Percentiles rank a stretch among this genome's conserved stretches.
Evolutionary conservation across 2,329 filamentous ascomycete species (phyloP).

Genomic region (Monosporascus cannonballus): DNA sequence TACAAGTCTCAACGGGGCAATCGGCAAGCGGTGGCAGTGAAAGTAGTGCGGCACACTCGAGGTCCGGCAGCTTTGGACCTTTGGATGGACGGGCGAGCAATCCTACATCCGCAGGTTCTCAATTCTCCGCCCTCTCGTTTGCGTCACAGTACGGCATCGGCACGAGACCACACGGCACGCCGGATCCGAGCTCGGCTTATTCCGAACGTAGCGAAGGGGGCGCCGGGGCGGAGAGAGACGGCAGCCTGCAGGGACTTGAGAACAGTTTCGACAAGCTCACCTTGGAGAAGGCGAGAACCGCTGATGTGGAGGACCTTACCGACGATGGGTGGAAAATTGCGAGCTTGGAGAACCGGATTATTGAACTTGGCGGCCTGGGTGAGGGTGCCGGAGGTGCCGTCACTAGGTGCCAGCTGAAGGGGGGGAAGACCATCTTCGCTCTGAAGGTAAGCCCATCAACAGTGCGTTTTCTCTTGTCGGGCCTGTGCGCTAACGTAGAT

Average conservation of each 20-base stretch:
- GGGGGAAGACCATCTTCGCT: slow-evolving; percentile 90
- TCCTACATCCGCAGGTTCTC: slow-evolving; percentile 80
- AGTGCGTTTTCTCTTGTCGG: not conserved
- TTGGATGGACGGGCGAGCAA: slow-evolving; percentile 72
- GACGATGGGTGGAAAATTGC: slow-evolving; percentile 94
- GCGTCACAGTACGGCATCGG: slow-evolving; percentile 66
- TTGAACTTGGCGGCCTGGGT: slow-evolving; percentile 82
- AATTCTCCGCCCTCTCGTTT: slow-evolving; percentile 78
- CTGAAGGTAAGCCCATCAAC: slow-evolving; percentile 65
- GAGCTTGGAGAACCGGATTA: slow-evolving; percentile 79
- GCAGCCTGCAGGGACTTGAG: slow-evolving; percentile 70
- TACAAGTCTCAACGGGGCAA: slow-evolving; percentile 49
- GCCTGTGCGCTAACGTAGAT: slow-evolving; percentile 13
- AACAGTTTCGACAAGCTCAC: slow-evolving; percentile 70
- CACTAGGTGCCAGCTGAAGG: slow-evolving; percentile 81
- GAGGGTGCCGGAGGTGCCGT: slow-evolving; percentile 96
- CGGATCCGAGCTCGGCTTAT: slow-evolving; percentile 78
- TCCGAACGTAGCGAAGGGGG: slow-evolving; percentile 74
- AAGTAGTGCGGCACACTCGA: slow-evolving; percentile 70
- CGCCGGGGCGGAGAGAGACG: slow-evolving; percentile 73
- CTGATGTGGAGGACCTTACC: slow-evolving; percentile 92
- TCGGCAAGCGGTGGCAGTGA: slow-evolving; percentile 76
- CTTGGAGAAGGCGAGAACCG: slow-evolving; percentile 71
- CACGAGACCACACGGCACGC: slow-evolving; percentile 59
- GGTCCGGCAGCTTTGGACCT: slow-evolving; percentile 77